These are phyloP conservation scores for Rubia yunnanensis DNA, from an alignment of 257 asterid species.

Conservation along the genomic window DNA sequence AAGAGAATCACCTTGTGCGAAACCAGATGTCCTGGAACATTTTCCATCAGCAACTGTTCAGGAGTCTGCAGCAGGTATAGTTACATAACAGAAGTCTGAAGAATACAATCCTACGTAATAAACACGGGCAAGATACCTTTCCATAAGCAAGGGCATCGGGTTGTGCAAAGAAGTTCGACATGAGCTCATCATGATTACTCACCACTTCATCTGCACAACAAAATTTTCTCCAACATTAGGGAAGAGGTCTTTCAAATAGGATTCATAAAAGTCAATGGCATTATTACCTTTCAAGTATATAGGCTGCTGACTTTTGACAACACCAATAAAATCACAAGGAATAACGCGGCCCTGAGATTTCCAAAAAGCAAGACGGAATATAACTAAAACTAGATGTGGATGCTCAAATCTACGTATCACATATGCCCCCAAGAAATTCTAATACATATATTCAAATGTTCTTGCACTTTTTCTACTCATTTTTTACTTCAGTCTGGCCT, in stretches of 20 bases:
- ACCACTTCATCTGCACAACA: conserved; percentile 69
- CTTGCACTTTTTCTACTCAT: not conserved
- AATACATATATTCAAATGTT: no score
- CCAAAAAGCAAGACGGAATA: conserved; percentile 1
- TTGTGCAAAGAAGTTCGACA: conserved; percentile 99
- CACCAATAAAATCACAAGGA: conserved; percentile 98
- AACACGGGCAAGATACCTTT: conserved; percentile 40
- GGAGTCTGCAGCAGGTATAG: conserved; percentile 60
- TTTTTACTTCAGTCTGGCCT: not conserved
- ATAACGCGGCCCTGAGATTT: conserved; percentile 85
- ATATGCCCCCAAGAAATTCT: not conserved
- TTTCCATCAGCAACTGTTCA: conserved; percentile 74
- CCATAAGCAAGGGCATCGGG: conserved; percentile 99
- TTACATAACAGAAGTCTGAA: conserved; percentile 11
- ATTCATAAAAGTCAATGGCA: not conserved
- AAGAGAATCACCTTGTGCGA: conserved; percentile 68
- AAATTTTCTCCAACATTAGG: not conserved
- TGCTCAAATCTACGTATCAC: not conserved
- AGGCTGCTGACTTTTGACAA: conserved; percentile 93
- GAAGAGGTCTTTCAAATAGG: not conserved
- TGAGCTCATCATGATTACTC: conserved; percentile 95
- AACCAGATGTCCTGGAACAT: conserved; percentile 66
- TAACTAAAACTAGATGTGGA: not conserved
- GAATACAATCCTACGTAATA: not conserved
- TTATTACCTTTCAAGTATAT: conserved; percentile 70